These are phyloP conservation scores for Cylindrodendrum hubeiense DNA, from an alignment of 2,329 filamentous ascomycete species.

Conservation along the genomic window DNA sequence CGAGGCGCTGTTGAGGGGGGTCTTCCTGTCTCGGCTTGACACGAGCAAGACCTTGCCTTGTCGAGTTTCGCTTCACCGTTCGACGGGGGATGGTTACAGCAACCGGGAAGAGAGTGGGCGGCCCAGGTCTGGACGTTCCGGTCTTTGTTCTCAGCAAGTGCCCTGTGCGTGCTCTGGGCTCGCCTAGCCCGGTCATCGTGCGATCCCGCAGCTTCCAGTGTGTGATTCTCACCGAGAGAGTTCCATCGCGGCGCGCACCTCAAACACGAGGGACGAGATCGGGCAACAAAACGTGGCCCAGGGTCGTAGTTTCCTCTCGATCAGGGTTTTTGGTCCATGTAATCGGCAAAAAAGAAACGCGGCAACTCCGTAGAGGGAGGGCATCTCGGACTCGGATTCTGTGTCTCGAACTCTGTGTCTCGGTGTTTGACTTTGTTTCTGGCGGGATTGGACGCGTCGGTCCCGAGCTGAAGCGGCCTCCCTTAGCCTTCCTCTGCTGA, in stretches of 20 bases:
- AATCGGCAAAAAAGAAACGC: neutral
- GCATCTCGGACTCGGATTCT: neutral
- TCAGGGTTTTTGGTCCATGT: neutral
- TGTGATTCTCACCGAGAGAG: neutral
- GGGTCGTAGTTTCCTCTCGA: neutral
- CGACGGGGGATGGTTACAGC: neutral
- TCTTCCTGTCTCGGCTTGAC: neutral
- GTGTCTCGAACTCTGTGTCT: neutral
- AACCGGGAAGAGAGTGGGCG: neutral
- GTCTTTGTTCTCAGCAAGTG: neutral
- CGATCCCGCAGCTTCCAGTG: neutral
- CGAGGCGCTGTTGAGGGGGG: neutral
- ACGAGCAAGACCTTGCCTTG: neutral
- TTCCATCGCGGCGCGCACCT: neutral
- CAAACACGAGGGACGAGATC: neutral
- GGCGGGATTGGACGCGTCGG: neutral
- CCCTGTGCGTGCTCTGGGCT: neutral
- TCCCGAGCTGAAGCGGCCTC: neutral
- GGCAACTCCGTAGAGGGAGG: neutral
- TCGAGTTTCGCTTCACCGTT: constrained; percentile 1
- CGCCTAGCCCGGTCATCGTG: constrained; percentile 9
- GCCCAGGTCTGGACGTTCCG: neutral
- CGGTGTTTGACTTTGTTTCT: neutral
- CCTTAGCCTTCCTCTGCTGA: neutral
- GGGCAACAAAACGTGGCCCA: constrained; percentile 1